These are phyloP conservation scores for Flaveria floridana DNA, from an alignment of 140 eudicot genomes.

Conservation along the genomic window DNA sequence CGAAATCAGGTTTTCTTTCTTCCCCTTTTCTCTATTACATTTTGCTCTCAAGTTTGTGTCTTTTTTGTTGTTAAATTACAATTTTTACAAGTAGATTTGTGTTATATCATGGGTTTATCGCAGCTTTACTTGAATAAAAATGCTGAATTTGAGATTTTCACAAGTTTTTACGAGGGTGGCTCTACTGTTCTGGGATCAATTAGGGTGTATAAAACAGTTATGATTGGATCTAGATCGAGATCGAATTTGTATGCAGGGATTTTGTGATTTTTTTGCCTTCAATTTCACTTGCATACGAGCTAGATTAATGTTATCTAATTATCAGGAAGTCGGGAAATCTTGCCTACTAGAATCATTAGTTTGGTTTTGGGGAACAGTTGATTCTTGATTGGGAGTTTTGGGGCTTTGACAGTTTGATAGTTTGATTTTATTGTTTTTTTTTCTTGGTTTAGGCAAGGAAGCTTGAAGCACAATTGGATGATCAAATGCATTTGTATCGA, in stretches of 20 bases:
- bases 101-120: slow-evolving; percentile 7
- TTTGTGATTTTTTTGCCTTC: neutral
- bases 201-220: slow-evolving; percentile 21
- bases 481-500: slow-evolving; percentile 90
- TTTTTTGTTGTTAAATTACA: slow-evolving; percentile 16
- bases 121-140: slow-evolving; percentile 13
- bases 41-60: slow-evolving; percentile 17
- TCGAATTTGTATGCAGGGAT: neutral
- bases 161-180: neutral
- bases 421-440: neutral
- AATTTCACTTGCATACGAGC: neutral
- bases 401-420: neutral
- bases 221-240: slow-evolving; percentile 16
- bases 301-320: neutral
- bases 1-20: slow-evolving; percentile 64
- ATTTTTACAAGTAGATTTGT: neutral
- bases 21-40: neutral
- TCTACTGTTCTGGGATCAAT: neutral
- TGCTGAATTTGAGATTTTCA: neutral
- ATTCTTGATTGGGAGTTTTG: neutral
- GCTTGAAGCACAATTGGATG: slow-evolving; percentile 97
- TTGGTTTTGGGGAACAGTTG: neutral
- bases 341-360: slow-evolving; percentile 1
- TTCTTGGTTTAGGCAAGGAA: slow-evolving; percentile 65
- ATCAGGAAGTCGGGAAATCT: neutral